Evolutionary conservation across 768 basidiomycete genomes (phyloP).

Genomic region (Tulasnella sp.): DNA sequence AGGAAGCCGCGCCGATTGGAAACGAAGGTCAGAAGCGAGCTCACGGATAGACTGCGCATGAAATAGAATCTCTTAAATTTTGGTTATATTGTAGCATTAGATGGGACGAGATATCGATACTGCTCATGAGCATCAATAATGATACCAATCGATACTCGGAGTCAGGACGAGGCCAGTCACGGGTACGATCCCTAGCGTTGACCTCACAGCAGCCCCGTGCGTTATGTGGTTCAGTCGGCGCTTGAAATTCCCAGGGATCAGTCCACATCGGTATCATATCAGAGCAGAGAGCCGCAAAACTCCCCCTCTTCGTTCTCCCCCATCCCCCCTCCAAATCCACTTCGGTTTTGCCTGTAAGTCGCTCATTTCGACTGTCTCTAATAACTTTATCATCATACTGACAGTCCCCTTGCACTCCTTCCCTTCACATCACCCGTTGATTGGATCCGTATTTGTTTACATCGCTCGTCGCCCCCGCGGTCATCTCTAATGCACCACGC

Average conservation of each 20-base stretch:
- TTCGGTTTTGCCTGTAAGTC: background rate
- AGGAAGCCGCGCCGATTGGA: too few species aligned
- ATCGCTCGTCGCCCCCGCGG: background rate
- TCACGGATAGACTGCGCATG: too few species aligned
- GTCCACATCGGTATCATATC: background rate
- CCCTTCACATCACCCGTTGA: background rate
- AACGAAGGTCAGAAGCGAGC: too few species aligned
- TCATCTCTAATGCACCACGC: constrained; percentile 16
- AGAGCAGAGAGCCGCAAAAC: background rate
- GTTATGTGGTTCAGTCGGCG: constrained; percentile 2
- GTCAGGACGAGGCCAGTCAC: too few species aligned
- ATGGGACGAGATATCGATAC: too few species aligned
- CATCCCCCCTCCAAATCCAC: constrained; percentile 7
- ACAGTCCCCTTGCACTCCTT: background rate
- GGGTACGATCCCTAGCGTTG: too few species aligned
- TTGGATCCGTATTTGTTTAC: too few species aligned
- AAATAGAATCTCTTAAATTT: too few species aligned
- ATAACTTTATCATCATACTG: background rate
- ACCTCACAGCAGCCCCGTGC: too few species aligned
- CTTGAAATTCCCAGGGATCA: background rate
- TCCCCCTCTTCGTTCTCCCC: background rate
- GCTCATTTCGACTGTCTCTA: background rate
- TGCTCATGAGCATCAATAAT: too few species aligned
- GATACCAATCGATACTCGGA: too few species aligned
- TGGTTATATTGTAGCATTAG: too few species aligned